Evolutionary conservation across 2,329 filamentous ascomycete genomes (phyloP), one percentile per base, ranked within the genome.

Genomic region (Clarireedia paspali): DNA sequence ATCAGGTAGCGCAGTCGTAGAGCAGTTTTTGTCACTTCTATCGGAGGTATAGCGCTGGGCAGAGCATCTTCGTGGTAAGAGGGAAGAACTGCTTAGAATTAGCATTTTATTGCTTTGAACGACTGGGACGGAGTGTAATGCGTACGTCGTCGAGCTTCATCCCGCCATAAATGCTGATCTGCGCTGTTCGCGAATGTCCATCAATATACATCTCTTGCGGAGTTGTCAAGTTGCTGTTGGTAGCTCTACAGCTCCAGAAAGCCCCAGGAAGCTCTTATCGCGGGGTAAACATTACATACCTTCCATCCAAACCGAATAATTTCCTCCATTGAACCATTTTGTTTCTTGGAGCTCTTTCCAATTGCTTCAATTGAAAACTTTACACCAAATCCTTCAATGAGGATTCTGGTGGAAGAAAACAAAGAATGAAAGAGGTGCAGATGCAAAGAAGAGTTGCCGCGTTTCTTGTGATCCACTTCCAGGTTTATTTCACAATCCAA

Each of bases 1-100:
- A 99, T 84, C 64, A 96, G 84, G 69, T 95, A 90, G 66, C 92
- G 95, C 61, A 99, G 77, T 56, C 91, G 89, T 15, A 99, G 80
- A 26, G 91, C 92, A 55, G 95, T 80, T 69, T 91, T 91, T 59
- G 92, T 96, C 59, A 96, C 91, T 65, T 94, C 87, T 58, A 80
- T 77, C 12, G 91, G 78, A 1, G 89, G 82, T 38, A 92, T 84
- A 27, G 87, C 83, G 10, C 88, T 84, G 44, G 83, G 72, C 45
- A 85, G 73, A 1, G 76, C 69, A 12, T 81, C 78, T 62, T 82
- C 76, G 63, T 77, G 76, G 62, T 85, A 80, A 14, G 75, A 76
- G 1, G 87, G 86, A 2, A 91, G 80, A 14, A 91, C 85, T 88
- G 58, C 17, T 5, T 17, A 20, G 26, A 9, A 12, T n/a, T n/a